These are phyloP conservation scores for Choricystis sp. DNA, from an alignment of 139 green algal genomes.

Conservation along the genomic window DNA sequence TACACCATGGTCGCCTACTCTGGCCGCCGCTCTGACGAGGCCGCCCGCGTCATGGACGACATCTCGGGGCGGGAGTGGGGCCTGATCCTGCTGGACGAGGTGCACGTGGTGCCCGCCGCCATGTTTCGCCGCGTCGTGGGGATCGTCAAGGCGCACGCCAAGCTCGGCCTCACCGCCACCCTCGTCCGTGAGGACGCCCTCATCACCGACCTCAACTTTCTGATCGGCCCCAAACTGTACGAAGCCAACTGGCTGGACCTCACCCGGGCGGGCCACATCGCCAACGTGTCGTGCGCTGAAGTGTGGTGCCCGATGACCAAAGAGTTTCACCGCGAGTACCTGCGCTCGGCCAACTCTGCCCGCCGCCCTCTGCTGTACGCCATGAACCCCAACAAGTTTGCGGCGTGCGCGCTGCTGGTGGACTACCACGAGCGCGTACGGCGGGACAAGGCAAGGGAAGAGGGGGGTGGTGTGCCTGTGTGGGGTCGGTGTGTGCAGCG, in stretches of 20 bases:
- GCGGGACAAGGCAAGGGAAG: too few species aligned
- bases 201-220: conserved; percentile 95
- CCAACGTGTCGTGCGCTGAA: conserved; percentile 95
- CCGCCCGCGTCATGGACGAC: conserved; percentile 39
- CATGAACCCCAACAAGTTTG: conserved; percentile 98
- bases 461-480: too few species aligned
- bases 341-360: conserved; percentile 44
- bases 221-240: conserved; percentile 98
- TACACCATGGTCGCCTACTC: conserved; percentile 92
- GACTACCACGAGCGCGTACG: conserved; percentile 68
- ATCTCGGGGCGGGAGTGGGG: conserved; percentile 85
- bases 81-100: conserved; percentile 92
- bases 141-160: conserved; percentile 90
- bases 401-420: conserved; percentile 88
- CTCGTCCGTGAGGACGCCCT: conserved; percentile 92
- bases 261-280: conserved; percentile 84
- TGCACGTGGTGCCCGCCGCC: conserved; percentile 91
- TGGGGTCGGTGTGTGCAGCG: too few species aligned
- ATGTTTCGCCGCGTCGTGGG: conserved; percentile 91
- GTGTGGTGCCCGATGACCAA: conserved; percentile 96
- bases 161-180: conserved; percentile 94
- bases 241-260: conserved; percentile 99
- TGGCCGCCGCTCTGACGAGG: conserved; percentile 38
- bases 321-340: conserved; percentile 71
- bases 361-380: conserved; percentile 73